Evolutionary conservation across 1,284 basidiomycete genomes (phyloP).

Genomic region (Trichosporon sp.): DNA sequence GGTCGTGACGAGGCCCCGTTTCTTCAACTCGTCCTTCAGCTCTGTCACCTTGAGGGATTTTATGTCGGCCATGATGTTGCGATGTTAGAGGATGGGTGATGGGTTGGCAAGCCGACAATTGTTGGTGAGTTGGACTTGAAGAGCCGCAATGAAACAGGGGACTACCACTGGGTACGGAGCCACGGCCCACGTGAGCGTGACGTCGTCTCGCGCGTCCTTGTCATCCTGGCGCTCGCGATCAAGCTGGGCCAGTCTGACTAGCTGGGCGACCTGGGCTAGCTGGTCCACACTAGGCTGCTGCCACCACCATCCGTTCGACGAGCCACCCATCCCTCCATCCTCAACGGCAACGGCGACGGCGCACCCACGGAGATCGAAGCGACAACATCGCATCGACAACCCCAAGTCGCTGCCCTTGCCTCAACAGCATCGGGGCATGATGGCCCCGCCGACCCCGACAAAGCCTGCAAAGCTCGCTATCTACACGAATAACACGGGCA

Average conservation of each 20-base stretch:
- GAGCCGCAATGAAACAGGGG: neutral
- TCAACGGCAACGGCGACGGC: neutral
- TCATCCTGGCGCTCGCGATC: neutral
- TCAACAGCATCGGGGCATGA: neutral
- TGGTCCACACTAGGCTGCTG: neutral
- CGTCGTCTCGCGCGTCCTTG: neutral
- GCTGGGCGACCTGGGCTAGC: too few species aligned
- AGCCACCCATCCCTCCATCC: neutral
- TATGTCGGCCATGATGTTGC: conserved; percentile 7
- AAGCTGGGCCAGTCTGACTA: neutral
- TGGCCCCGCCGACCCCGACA: conserved; percentile 4
- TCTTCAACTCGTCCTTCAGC: conserved; percentile 44
- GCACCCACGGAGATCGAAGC: too few species aligned
- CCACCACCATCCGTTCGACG: neutral
- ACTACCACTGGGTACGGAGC: too few species aligned
- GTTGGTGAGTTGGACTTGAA: neutral
- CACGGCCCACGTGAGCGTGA: neutral
- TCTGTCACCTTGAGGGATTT: conserved; percentile 39
- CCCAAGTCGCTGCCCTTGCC: neutral
- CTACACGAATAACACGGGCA: neutral
- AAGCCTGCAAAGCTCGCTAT: neutral
- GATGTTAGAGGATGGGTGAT: neutral
- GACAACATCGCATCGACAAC: neutral
- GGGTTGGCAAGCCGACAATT: neutral
- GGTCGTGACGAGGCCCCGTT: conserved; percentile 35